Base-by-base conservation (phyloP, 805 yeast species). In the Yamadazyma sp. region DNA sequence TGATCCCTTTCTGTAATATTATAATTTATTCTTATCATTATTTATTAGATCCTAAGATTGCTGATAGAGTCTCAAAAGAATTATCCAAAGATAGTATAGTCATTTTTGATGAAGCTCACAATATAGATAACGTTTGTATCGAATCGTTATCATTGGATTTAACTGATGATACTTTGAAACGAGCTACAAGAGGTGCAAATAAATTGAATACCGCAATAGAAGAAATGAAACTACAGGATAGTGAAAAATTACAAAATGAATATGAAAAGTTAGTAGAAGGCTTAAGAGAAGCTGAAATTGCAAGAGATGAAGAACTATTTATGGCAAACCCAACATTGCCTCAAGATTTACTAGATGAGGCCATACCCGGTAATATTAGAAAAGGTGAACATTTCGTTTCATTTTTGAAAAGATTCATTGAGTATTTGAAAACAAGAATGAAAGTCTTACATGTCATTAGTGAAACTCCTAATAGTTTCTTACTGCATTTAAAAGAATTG, bases 71-170 rank as follows among this genome's bases (percentile, higher is more conserved):
- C 14, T 88, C 97, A 4, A 78, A 74, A 44, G 98, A 93, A 53
- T 73, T 93, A 33, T 85, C 95, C 13, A 86, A 88, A 47, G 98
- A 93, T 53, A 76, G 94, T 36, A 93, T 93, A 40, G 84, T 93
- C 43, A 94, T 93, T 25, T 93, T 93, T 55, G 99, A 93, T 64
- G 99, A 93, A 65, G 98, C 98, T 31, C 99, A 93, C 60, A 93
- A 93, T 62, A 93, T 93, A 38, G 98, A 93, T 70, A 93, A 93
- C 69, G 99, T 93, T 38, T 93, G 99, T 66, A 93, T 93, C 39
- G 99, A 93, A 59, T 86, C 98, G 0, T 61, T 93, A 27, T 86
- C 96, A 5, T 72, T 93, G 31, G 98, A 93, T 55, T 65, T 93
- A 44, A 93, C 97, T 0, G 95, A 88, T 48, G 97, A 91, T 47